These are phyloP conservation scores for Chionographis japonica DNA, from an alignment of 106 monocot genomes.

Conservation along the genomic window DNA sequence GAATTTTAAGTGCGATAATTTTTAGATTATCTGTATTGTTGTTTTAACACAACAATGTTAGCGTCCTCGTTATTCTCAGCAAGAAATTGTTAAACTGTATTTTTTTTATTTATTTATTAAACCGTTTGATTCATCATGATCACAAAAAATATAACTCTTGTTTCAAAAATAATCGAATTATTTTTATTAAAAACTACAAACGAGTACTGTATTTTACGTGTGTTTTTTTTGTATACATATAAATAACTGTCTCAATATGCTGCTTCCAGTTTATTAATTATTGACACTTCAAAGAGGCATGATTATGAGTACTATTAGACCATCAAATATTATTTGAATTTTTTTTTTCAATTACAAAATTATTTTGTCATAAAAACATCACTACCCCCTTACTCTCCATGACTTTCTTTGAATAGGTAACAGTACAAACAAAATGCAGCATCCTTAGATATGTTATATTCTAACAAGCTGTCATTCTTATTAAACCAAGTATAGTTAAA, in stretches of 20 bases:
- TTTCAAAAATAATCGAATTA: no score
- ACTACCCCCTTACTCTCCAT: background rate
- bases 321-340: background rate
- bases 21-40: no score
- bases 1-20: no score
- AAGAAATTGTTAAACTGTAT: no score
- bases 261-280: background rate
- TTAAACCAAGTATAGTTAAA: background rate
- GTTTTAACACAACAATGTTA: no score
- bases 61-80: no score
- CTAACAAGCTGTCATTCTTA: background rate
- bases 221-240: no score
- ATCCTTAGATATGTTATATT: background rate
- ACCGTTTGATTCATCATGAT: no score
- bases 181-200: no score
- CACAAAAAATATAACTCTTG: no score
- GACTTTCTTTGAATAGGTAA: background rate
- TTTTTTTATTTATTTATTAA: no score
- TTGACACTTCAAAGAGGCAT: background rate
- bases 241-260: background rate
- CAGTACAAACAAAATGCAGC: background rate
- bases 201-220: no score
- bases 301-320: background rate
- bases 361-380: background rate
- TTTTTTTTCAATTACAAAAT: background rate